Evolutionary conservation across 495 filamentous ascomycete genomes (phyloP).

Genomic region (Daldinia concentrica): DNA sequence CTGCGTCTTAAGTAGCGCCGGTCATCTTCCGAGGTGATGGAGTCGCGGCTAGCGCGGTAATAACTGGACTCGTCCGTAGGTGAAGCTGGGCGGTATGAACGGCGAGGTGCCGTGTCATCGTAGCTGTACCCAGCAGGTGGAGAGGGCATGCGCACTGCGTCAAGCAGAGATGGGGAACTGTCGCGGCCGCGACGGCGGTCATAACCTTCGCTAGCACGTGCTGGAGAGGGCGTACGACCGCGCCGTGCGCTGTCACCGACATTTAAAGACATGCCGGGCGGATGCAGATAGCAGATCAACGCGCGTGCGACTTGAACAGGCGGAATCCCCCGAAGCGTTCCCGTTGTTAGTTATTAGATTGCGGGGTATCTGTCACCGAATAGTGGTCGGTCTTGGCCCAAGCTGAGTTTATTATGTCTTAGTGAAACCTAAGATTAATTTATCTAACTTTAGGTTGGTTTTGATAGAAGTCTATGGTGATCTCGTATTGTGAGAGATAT

Average conservation of each 20-base stretch:
- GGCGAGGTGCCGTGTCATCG: slow-evolving; percentile 42
- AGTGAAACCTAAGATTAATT: slow-evolving; percentile 7
- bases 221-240: slow-evolving; percentile 68
- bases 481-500: slow-evolving; percentile 12
- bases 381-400: slow-evolving; percentile 4
- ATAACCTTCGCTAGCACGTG: slow-evolving; percentile 50
- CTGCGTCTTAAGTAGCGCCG: slow-evolving; percentile 41
- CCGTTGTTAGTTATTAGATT: slow-evolving; percentile 6
- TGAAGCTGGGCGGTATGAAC: slow-evolving; percentile 53
- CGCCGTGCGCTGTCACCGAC: slow-evolving; percentile 68
- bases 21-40: slow-evolving; percentile 38
- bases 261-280: slow-evolving; percentile 57
- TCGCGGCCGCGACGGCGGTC: slow-evolving; percentile 57
- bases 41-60: slow-evolving; percentile 43
- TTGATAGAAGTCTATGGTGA: background rate
- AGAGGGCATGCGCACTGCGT: slow-evolving; percentile 61
- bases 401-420: slow-evolving; percentile 16
- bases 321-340: slow-evolving; percentile 15
- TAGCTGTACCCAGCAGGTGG: slow-evolving; percentile 49
- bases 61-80: slow-evolving; percentile 45
- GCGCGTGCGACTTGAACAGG: slow-evolving; percentile 14
- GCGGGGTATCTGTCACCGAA: slow-evolving; percentile 31
- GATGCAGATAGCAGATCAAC: background rate
- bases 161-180: slow-evolving; percentile 49
- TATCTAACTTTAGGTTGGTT: slow-evolving; percentile 9